Percentiles rank a stretch among this genome's conserved stretches.
Conservation (phyloP, 352 stramenopile genomes). For the Phytophthora pistaciae region DNA sequence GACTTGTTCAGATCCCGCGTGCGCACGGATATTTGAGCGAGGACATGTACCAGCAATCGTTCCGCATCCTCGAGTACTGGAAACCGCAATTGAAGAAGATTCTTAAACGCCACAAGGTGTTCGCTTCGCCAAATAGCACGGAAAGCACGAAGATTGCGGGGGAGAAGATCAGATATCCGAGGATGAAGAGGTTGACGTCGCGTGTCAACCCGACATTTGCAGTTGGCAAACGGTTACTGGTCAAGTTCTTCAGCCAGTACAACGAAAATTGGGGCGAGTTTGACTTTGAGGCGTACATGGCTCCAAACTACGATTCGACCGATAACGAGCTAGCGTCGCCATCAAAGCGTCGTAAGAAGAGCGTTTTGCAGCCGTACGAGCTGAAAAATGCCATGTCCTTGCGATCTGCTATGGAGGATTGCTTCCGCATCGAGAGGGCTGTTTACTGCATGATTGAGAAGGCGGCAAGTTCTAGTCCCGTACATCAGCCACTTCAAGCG, state of each 20-base stretch:
- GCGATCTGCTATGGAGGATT: constrained; percentile 81
- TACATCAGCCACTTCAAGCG: constrained; percentile 21
- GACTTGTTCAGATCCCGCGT: constrained; percentile 65
- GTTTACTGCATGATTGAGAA: constrained; percentile 68
- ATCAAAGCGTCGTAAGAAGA: constrained; percentile 57
- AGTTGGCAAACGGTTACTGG: constrained; percentile 58
- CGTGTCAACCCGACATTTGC: constrained; percentile 84
- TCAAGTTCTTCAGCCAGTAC: constrained; percentile 90
- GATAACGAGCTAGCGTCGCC: constrained; percentile 14
- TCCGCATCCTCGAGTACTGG: constrained; percentile 70
- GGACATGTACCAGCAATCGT: constrained; percentile 69
- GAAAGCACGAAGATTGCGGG: background rate
- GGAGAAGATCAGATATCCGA: constrained; percentile 45
- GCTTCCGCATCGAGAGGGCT: constrained; percentile 68
- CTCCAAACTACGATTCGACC: constrained; percentile 51
- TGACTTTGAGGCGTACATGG: constrained; percentile 72
- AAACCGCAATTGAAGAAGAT: constrained; percentile 63
- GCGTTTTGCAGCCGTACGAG: constrained; percentile 53
- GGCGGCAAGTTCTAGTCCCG: constrained; percentile 1
- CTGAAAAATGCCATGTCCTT: constrained; percentile 67
- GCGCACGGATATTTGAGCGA: constrained; percentile 68
- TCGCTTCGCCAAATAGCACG: constrained; percentile 20
- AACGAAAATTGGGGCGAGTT: constrained; percentile 88
- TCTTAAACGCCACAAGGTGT: constrained; percentile 57
- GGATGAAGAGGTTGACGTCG: constrained; percentile 72